These are phyloP conservation scores for Astrephomene gubernaculifera DNA, from an alignment of 139 green algal genomes.

Conservation along the genomic window DNA sequence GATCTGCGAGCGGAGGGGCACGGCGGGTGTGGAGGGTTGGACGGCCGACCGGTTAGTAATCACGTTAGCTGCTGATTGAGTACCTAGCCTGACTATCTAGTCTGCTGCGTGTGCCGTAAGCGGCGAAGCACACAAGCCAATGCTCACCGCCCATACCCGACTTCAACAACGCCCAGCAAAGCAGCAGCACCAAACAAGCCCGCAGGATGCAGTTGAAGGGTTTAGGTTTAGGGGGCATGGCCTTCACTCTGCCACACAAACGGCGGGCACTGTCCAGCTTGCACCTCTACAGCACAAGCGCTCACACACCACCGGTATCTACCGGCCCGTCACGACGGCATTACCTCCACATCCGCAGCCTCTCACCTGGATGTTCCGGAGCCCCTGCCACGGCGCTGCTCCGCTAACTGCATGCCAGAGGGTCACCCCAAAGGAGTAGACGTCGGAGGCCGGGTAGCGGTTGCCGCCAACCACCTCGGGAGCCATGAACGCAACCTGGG, in stretches of 20 bases:
- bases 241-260: too few species aligned
- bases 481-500: slow-evolving; percentile 30
- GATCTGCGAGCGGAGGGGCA: neutral
- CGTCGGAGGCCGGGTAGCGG: slow-evolving; percentile 8
- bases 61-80: neutral
- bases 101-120: neutral
- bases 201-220: too few species aligned
- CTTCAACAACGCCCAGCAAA: too few species aligned
- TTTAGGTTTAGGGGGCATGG: too few species aligned
- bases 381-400: neutral
- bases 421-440: slow-evolving; percentile 27
- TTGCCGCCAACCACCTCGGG: slow-evolving; percentile 5
- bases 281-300: too few species aligned
- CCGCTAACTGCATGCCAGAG: slow-evolving; percentile 10
- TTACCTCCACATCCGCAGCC: neutral
- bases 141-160: too few species aligned
- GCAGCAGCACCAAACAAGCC: too few species aligned
- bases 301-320: too few species aligned
- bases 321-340: too few species aligned
- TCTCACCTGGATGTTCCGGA: slow-evolving; percentile 20
- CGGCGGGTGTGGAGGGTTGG: neutral
- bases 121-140: too few species aligned
- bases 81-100: neutral
- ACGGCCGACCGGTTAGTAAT: neutral
- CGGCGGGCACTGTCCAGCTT: too few species aligned